Evolutionary conservation across 2,329 filamentous ascomycete genomes (phyloP), one percentile per base, ranked within the genome.

Genomic region (Colletotrichum cereale): DNA sequence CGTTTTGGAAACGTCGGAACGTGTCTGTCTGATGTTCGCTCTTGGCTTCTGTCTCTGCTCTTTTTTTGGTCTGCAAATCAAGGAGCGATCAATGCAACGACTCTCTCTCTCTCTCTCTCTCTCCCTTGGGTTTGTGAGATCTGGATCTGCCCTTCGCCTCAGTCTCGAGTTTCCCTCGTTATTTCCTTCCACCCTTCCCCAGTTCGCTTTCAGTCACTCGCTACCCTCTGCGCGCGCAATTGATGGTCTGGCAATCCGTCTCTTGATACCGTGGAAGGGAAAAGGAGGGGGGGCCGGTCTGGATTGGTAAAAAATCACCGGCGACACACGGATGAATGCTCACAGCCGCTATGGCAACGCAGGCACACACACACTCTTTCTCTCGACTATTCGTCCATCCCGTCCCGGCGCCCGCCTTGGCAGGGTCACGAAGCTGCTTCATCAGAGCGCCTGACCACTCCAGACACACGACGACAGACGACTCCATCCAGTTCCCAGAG

Each of bases 391-490:
- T 38, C n/a, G 11, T 63, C 24, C 63, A 44, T 71, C 67, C 67
- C 67, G 62, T n/a, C 38, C 31, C 55, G 29, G 36, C 34, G 40
- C 55, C 63, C 68, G 68, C 65, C 68, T 71, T 71, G 68, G 68
- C 68, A 71, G 68, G 68, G 68, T 68, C 68, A 63, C 68, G 34
- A 67, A 60, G 58, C 48, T 60, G 53, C 68, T 58, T 63, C 58
- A 58, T 47, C 40, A 34, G n/a, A 38, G 34, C 42, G 16, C 47
- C 61, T n/a, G 48, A 63, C 36, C 36, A 34, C 34, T 11, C 36
- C 16, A 31, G 40, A 16, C 40, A 18, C 16, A 18, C n/a, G n/a
- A n/a, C n/a, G 29, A n/a, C 42, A 24, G 40, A 8, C 36, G 31
- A 26, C 57, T 12, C 18, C 56, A 7, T 24, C 38, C 29, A 48